Base-by-base conservation (phyloP, 2,329 filamentous ascomycete species). In the Juglanconis oblonga region DNA sequence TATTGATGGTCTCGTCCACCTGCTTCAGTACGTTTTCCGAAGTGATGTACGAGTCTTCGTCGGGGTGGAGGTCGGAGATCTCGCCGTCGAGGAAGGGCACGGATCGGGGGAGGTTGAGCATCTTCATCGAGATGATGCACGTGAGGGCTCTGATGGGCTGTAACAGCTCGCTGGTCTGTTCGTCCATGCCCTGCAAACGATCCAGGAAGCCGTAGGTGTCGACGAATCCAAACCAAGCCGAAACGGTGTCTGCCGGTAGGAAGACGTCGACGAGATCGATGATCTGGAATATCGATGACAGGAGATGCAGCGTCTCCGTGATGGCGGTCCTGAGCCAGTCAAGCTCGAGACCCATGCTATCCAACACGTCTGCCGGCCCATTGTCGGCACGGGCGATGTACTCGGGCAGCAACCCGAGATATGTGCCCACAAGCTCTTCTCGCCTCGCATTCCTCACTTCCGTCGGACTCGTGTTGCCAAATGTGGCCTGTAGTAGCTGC, bases 201-300 rank as follows among this genome's bases (percentile, higher is more conserved):
- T 88, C 84, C 64, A 97, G 82, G 69, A 96, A 97, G 54, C 75
- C 77, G 68, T 85, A 87, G 13, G 84, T 78, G 47, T 82, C 78
- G 80, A 93, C 87, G 53, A 93, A 76, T n/a, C 81, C 76, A 67
- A 93, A 92, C 92, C 92, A 96, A 64, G 84, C 79, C 44, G 84
- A 76, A 17, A 92, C 79, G 6, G 87, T 73, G 13, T 81, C 76
- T 17, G 84, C 79, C 14, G 85, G 78, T 11, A 86, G 79, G 66
- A 90, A 83, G 51, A 79, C 73, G 17, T 76, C 72, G 54, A 82
- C 80, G 51, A 83, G 75, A 64, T 90, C 87, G 38, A 92, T 74
- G 24, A 90, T 79, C 65, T 91, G 82, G 66, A 93, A 90, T 31
- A 92, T 76, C 14, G 92, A 79, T 52, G 91, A 87, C 73, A 95